Evolutionary conservation across 2,329 filamentous ascomycete genomes (phyloP), one percentile per base, ranked within the genome.

Genomic region (Aspergillus sp.): DNA sequence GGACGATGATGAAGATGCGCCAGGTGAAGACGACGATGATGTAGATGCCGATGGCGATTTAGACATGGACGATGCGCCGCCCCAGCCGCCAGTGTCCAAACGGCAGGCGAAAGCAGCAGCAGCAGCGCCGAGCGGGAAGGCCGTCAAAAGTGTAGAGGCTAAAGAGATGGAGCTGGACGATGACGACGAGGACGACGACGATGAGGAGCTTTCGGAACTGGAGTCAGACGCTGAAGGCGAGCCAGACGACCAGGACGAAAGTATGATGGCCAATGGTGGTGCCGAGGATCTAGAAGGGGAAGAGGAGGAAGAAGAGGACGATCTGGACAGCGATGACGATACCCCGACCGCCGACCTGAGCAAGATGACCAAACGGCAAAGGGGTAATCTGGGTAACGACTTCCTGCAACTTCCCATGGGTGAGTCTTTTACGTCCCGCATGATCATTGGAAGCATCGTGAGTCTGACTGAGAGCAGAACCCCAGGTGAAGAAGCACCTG

Each of bases 401-500:
- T 80, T 82, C 62, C 68, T 82, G 64, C 78, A 81, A 52, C 75
- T 88, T 8, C 85, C 84, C 8, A 88, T 88, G 77, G 81, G 80
- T 82, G 70, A 68, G 76, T 47, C 17, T 19, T 19, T 41, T 6
- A 32, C 42, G 17, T 19, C 3, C 13, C 17, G 17, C 27, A 36
- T 23, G 10, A 19, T 10, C 49, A 19, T 2, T 44, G 15, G 7
- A 5, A 21, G n/a, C 8, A 10, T 15, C 7, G 6, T 17, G 8
- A 41, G 47, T 53, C 66, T 72, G 51, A 72, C 58, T 6, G 8
- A 5, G 32, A 58, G 53, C 67, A 84, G 86, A 89, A 73, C 86
- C 86, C n/a, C 86, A 89, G 76, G 85, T 88, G 71, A 89, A 89
- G 76, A 89, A 90, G 69, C 86, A 89, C 66, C 78, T 91, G 52